Percentiles rank a stretch among this genome's conserved stretches.
phyloP scores from a whole-genome alignment of 2,329 filamentous ascomycete species.

The Alternaria dauci region DNA sequence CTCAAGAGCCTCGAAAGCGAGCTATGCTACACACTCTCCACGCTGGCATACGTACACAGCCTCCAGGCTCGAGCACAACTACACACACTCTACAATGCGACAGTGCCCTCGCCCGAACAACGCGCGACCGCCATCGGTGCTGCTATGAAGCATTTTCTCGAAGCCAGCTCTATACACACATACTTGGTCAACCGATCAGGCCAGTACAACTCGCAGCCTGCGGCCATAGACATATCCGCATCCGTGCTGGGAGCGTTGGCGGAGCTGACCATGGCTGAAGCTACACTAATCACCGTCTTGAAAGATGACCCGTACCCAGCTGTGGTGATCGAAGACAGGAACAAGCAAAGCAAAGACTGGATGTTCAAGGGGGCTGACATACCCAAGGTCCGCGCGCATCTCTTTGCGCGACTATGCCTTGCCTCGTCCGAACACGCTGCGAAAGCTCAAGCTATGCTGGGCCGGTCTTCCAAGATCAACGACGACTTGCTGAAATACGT shows the following conservation, averaged over 20 bases:
- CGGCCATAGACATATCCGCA: conserved; percentile 54
- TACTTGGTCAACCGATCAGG: conserved; percentile 69
- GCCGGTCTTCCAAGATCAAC: conserved; percentile 61
- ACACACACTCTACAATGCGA: conserved; percentile 74
- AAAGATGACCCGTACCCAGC: conserved; percentile 95
- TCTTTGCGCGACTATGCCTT: conserved; percentile 87
- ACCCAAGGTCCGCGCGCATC: conserved; percentile 84
- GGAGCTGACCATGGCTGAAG: conserved; percentile 80
- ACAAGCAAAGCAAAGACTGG: conserved; percentile 88
- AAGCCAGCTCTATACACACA: conserved; percentile 79
- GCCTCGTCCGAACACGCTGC: conserved; percentile 88
- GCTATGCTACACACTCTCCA: conserved; percentile 78
- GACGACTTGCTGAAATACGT: conserved; percentile 75
- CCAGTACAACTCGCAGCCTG: conserved; percentile 46
- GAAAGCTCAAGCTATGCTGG: conserved; percentile 67
- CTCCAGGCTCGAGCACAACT: conserved; percentile 76
- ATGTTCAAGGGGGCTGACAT: conserved; percentile 93
- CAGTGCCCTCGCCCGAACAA: conserved; percentile 64
- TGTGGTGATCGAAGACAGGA: conserved; percentile 80
- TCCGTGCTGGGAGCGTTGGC: conserved; percentile 57
- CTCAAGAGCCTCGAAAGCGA: conserved; percentile 83
- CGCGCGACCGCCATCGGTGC: conserved; percentile 73
- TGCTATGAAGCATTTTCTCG: conserved; percentile 79
- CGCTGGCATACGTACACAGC: conserved; percentile 77
- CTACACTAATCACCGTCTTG: conserved; percentile 85